These are phyloP conservation scores for Xylaria sp. DNA, from an alignment of 2,329 filamentous ascomycete genomes.

Conservation along the genomic window DNA sequence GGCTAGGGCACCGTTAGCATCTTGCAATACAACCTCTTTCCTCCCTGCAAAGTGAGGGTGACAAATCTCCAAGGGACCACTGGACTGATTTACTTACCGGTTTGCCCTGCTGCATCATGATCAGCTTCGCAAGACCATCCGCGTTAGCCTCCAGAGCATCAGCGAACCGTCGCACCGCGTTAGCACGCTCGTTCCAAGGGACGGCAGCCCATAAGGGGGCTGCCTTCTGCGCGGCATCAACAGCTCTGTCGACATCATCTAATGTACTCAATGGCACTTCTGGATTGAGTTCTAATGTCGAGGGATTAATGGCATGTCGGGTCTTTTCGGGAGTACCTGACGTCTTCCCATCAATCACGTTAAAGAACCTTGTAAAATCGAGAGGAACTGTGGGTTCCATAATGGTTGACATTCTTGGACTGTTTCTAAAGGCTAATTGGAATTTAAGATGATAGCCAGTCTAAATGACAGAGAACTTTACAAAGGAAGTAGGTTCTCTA, in stretches of 20 bases:
- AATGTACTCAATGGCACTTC: slow-evolving; percentile 61
- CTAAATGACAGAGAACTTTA: background rate
- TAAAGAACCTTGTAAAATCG: slow-evolving; percentile 57
- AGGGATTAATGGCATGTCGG: background rate
- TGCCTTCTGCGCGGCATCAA: slow-evolving; percentile 59
- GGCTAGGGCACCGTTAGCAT: background rate
- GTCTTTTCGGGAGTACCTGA: slow-evolving; percentile 52
- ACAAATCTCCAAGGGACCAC: background rate
- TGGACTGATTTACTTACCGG: slow-evolving; percentile 29
- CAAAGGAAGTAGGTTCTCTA: background rate
- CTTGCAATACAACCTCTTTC: background rate
- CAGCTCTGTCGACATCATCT: slow-evolving; percentile 62
- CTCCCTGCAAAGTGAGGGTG: slow-evolving; percentile 34
- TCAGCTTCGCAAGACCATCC: slow-evolving; percentile 28
- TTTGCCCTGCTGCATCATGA: slow-evolving; percentile 37
- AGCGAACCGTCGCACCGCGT: slow-evolving; percentile 29
- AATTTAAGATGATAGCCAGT: background rate
- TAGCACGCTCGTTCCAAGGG: slow-evolving; percentile 48
- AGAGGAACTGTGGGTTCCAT: background rate
- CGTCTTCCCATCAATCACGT: slow-evolving; percentile 61
- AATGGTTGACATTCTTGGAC: background rate
- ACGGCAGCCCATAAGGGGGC: slow-evolving; percentile 58
- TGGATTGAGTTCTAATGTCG: slow-evolving; percentile 54
- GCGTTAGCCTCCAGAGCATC: slow-evolving; percentile 22
- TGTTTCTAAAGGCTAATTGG: background rate